Conservation (phyloP, 2,329 filamentous ascomycete species). For the Davidsoniella australis region DNA sequence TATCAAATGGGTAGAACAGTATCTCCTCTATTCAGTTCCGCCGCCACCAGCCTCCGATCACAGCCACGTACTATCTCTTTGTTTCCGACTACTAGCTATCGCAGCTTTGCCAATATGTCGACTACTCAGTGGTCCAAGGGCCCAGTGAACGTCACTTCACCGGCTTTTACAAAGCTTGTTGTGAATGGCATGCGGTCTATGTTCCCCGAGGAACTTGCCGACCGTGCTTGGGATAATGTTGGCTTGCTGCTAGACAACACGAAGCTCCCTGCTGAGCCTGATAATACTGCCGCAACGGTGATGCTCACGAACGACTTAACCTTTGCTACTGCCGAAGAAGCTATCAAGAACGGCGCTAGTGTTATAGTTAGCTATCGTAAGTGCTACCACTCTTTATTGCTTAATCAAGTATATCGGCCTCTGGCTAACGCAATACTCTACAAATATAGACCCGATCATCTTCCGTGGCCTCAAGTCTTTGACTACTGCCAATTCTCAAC, state of each 20-base stretch:
- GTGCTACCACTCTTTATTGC: conserved; percentile 6
- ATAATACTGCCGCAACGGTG: conserved; percentile 22
- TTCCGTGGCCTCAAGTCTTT: conserved; percentile 84
- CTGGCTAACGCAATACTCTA: conserved; percentile 8
- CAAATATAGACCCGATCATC: conserved; percentile 68
- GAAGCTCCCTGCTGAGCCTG: conserved; percentile 16
- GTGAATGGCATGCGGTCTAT: conserved; percentile 66
- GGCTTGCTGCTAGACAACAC: conserved; percentile 49
- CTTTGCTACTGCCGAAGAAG: conserved; percentile 74
- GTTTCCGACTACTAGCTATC: background rate
- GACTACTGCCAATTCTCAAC: conserved; percentile 70
- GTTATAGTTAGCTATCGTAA: conserved; percentile 79
- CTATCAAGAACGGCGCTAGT: conserved; percentile 57
- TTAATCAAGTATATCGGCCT: background rate
- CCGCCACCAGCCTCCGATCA: background rate
- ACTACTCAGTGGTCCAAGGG: conserved; percentile 3
- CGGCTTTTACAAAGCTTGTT: conserved; percentile 37
- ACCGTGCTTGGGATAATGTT: conserved; percentile 92
- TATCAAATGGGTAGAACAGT: background rate
- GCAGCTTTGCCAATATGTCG: background rate
- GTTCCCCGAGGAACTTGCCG: conserved; percentile 78
- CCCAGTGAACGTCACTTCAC: conserved; percentile 9
- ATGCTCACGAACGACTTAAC: conserved; percentile 76
- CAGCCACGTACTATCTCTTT: background rate
- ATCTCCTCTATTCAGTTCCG: background rate